phyloP scores from a whole-genome alignment of 371 early-diverging fungal species.

The Mucor circinelloides region DNA sequence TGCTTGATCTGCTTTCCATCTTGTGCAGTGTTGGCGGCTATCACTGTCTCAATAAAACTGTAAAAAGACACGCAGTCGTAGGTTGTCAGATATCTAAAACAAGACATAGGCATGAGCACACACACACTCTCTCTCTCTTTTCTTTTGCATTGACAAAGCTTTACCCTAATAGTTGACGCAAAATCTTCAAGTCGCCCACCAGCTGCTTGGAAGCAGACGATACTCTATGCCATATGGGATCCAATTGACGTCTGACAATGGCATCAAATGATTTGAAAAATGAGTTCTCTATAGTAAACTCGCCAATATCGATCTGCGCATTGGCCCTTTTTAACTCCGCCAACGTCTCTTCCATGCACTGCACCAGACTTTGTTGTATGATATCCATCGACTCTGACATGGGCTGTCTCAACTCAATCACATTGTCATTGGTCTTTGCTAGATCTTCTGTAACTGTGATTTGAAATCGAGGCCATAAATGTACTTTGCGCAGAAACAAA shows the following conservation, averaged over 20 bases:
- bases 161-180: slow-evolving; percentile 72
- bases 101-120: background rate
- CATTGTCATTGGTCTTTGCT: slow-evolving; percentile 55
- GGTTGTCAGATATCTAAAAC: slow-evolving; percentile 62
- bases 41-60: slow-evolving; percentile 81
- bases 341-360: slow-evolving; percentile 83
- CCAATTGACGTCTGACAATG: slow-evolving; percentile 74
- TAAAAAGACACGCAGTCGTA: slow-evolving; percentile 93
- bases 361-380: slow-evolving; percentile 84
- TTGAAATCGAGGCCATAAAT: slow-evolving; percentile 93
- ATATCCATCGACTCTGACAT: slow-evolving; percentile 79
- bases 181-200: slow-evolving; percentile 71
- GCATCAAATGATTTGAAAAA: slow-evolving; percentile 83
- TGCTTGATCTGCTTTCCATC: slow-evolving; percentile 40
- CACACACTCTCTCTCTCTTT: too few relatives aligned
- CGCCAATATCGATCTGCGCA: slow-evolving; percentile 75
- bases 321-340: slow-evolving; percentile 76
- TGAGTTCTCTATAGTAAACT: slow-evolving; percentile 85
- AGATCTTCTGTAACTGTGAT: slow-evolving; percentile 66
- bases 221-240: slow-evolving; percentile 89
- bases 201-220: slow-evolving; percentile 74
- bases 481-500: slow-evolving; percentile 79
- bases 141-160: too few relatives aligned
- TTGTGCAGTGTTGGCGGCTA: slow-evolving; percentile 55
- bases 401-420: slow-evolving; percentile 83